Conservation (phyloP, 345 rosid species). For the Cardamine resedifolia region DNA sequence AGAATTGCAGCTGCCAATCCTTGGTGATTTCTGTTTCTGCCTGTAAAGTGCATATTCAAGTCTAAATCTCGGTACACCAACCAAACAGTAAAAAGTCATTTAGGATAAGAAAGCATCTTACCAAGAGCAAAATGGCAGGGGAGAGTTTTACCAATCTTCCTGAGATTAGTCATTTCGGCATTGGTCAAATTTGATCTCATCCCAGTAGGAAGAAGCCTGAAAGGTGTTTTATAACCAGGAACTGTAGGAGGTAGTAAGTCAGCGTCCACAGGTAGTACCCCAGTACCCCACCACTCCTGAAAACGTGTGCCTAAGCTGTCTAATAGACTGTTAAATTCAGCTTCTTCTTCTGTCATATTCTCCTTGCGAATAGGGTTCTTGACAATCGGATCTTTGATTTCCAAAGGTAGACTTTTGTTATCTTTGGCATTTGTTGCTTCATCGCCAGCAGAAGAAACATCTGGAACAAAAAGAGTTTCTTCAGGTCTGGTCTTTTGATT, state of each 20-base stretch:
- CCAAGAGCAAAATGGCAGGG: constrained; percentile 99
- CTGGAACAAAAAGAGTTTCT: constrained; percentile 66
- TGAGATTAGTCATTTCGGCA: constrained; percentile 92
- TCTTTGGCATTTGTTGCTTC: constrained; percentile 34
- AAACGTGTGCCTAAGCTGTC: constrained; percentile 95
- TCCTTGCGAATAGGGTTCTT: constrained; percentile 38
- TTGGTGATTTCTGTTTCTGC: constrained; percentile 96
- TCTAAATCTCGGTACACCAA: constrained; percentile 9
- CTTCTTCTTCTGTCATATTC: constrained; percentile 77
- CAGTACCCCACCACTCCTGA: constrained; percentile 99
- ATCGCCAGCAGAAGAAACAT: constrained; percentile 57
- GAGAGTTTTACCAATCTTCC: constrained; percentile 84
- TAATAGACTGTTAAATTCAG: constrained; percentile 62
- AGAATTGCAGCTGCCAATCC: constrained; percentile 87
- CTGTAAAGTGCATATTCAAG: constrained; percentile 45
- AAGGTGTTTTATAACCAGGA: constrained; percentile 91
- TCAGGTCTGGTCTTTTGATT: constrained; percentile 42
- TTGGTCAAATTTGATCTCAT: constrained; percentile 88
- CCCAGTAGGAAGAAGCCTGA: constrained; percentile 95
- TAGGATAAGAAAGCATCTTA: constrained; percentile 37
- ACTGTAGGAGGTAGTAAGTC: constrained; percentile 80
- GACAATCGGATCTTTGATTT: constrained; percentile 43
- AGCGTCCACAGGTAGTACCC: constrained; percentile 93
- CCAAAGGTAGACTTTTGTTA: constrained; percentile 32
- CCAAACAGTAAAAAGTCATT: constrained; percentile 20